Conservation (phyloP, 2,329 filamentous ascomycete genomes). For the Cordyceps militaris region DNA sequence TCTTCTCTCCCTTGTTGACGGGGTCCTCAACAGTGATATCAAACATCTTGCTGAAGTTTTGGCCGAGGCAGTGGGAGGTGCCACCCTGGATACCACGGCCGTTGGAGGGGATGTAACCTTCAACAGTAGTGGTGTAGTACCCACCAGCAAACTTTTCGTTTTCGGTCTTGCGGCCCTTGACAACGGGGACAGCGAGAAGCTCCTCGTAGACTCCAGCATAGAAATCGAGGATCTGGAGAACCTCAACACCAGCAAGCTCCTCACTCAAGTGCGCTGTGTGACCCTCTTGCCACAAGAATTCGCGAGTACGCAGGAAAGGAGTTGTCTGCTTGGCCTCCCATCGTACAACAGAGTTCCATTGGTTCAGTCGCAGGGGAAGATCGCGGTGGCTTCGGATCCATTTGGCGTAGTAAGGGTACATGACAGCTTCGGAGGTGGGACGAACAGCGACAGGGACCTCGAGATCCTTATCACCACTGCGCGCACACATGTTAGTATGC, state of each 20-base stretch:
- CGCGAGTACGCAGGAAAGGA: constrained; percentile 83
- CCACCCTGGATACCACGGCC: constrained; percentile 94
- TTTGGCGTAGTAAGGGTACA: constrained; percentile 94
- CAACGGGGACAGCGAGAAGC: constrained; percentile 87
- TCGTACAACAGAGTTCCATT: constrained; percentile 89
- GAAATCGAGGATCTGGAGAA: constrained; percentile 84
- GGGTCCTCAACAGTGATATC: constrained; percentile 96
- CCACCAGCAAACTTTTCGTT: constrained; percentile 98
- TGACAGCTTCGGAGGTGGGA: constrained; percentile 68
- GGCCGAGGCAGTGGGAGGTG: constrained; percentile 88
- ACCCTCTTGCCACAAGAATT: constrained; percentile 98
- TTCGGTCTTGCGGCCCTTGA: constrained; percentile 90
- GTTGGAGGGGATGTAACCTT: constrained; percentile 93
- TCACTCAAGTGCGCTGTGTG: constrained; percentile 86
- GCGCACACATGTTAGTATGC: neutral
- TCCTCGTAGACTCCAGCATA: constrained; percentile 92
- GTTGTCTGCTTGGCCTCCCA: constrained; percentile 95
- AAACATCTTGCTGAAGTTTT: constrained; percentile 99
- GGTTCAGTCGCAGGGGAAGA: constrained; percentile 87
- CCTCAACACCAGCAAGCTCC: constrained; percentile 73
- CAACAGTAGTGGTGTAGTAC: constrained; percentile 92
- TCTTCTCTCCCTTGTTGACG: constrained; percentile 65
- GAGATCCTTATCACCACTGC: constrained; percentile 81
- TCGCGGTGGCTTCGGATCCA: constrained; percentile 97
- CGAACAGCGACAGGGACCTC: constrained; percentile 69